A percentile compares a stretch with the other conserved stretches of the same genome.
These are phyloP conservation scores for Eucommia ulmoides DNA, from an alignment of 257 asterid species.

Conservation along the genomic window DNA sequence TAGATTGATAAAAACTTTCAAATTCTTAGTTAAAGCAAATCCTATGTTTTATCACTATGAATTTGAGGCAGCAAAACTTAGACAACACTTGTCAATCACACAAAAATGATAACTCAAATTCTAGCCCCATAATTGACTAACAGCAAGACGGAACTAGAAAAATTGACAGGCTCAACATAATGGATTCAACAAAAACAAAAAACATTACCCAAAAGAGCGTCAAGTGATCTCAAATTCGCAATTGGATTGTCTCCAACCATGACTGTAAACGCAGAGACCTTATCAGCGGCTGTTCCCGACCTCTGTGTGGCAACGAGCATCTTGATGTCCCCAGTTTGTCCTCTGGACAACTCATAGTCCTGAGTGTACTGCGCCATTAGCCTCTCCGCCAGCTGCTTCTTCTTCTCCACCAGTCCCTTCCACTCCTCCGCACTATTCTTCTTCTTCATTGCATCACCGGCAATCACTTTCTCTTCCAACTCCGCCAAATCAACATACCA, in stretches of 20 bases:
- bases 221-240: slow-evolving; percentile 75
- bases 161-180: too few relatives aligned
- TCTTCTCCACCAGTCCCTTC: slow-evolving; percentile 68
- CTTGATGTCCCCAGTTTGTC: slow-evolving; percentile 78
- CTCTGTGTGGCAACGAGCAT: slow-evolving; percentile 80
- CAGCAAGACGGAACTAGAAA: too few relatives aligned
- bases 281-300: slow-evolving; percentile 94
- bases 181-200: too few relatives aligned
- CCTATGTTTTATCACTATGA: too few relatives aligned
- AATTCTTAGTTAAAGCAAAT: too few relatives aligned
- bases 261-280: slow-evolving; percentile 84
- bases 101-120: too few relatives aligned
- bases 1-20: too few relatives aligned
- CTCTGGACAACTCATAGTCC: slow-evolving; percentile 65
- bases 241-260: slow-evolving; percentile 85
- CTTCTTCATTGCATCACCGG: slow-evolving; percentile 32
- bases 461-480: slow-evolving; percentile 57
- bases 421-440: slow-evolving; percentile 43
- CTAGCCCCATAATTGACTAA: too few relatives aligned
- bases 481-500: slow-evolving; percentile 70
- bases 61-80: too few relatives aligned
- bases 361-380: slow-evolving; percentile 60
- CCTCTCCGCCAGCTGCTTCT: slow-evolving; percentile 71
- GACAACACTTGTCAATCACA: too few relatives aligned
- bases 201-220: slow-evolving; percentile 62